Conservation (phyloP, 148 eudicot species). For the Nyssa sinensis region DNA sequence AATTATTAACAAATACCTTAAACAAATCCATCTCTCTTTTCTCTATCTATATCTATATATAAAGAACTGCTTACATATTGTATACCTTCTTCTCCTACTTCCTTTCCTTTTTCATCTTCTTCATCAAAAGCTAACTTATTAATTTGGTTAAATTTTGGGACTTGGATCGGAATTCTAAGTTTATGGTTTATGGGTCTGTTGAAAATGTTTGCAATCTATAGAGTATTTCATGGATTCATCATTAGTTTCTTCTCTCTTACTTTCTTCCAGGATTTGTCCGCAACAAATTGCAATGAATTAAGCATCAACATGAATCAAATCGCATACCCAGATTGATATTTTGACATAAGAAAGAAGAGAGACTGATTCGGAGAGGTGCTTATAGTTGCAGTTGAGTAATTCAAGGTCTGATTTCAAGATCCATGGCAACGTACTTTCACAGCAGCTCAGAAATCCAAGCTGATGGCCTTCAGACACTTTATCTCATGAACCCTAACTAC, state of each 20-base stretch:
- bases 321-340: not conserved
- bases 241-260: slow-evolving; percentile 7
- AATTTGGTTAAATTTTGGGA: not conserved
- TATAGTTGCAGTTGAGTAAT: not conserved
- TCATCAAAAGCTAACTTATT: not conserved
- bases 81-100: slow-evolving; percentile 11
- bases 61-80: not conserved
- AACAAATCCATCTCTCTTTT: not conserved
- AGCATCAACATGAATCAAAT: not conserved
- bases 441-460: slow-evolving; percentile 71
- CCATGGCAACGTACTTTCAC: slow-evolving; percentile 64
- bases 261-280: slow-evolving; percentile 8
- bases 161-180: not conserved
- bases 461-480: slow-evolving; percentile 67
- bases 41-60: not conserved
- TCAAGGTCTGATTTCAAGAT: not conserved
- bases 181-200: not conserved
- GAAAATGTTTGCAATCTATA: slow-evolving; percentile 10
- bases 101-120: too few species aligned
- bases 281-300: not conserved
- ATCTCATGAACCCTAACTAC: slow-evolving; percentile 70
- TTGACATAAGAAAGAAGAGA: not conserved
- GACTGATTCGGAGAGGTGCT: not conserved
- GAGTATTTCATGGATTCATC: slow-evolving; percentile 18
- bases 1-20: not conserved